Conservation (phyloP, 768 basidiomycete species). For the Pisolithus tinctorius region DNA sequence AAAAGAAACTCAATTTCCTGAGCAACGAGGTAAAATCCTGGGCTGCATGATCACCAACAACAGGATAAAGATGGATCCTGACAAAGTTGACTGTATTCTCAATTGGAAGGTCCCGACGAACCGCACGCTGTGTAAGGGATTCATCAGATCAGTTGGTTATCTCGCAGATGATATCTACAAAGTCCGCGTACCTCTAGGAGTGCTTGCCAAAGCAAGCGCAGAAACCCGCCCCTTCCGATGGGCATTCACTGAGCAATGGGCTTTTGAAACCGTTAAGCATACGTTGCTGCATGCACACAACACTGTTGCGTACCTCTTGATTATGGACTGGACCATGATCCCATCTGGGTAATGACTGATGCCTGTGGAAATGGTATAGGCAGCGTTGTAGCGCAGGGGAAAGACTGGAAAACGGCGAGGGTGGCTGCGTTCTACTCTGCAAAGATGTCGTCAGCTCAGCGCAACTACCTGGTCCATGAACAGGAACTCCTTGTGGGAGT, state of each 20-base stretch:
- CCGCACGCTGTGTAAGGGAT: too few species aligned
- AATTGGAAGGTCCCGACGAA: too few species aligned
- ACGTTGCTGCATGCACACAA: not conserved
- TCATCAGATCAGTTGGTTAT: too few species aligned
- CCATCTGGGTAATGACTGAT: constrained; percentile 16
- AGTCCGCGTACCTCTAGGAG: too few species aligned
- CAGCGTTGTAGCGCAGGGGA: not conserved
- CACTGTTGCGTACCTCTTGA: constrained; percentile 4
- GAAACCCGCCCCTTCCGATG: too few species aligned
- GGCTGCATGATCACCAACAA: not conserved
- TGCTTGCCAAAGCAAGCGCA: too few species aligned
- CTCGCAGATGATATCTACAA: too few species aligned
- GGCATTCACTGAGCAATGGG: not conserved
- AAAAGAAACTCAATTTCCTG: too few species aligned
- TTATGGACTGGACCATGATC: not conserved
- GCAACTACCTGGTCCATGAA: too few species aligned
- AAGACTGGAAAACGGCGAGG: not conserved
- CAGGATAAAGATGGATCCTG: too few species aligned
- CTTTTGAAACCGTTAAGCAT: constrained; percentile 12
- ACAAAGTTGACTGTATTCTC: too few species aligned
- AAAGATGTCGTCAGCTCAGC: constrained; percentile 16
- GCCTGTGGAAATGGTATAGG: not conserved
- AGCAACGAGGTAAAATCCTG: constrained; percentile 8
- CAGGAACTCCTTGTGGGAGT: too few species aligned
- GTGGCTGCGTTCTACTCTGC: constrained; percentile 1